Base-by-base conservation (phyloP, 1,139 yeast genomes). In the Candida sp. region DNA sequence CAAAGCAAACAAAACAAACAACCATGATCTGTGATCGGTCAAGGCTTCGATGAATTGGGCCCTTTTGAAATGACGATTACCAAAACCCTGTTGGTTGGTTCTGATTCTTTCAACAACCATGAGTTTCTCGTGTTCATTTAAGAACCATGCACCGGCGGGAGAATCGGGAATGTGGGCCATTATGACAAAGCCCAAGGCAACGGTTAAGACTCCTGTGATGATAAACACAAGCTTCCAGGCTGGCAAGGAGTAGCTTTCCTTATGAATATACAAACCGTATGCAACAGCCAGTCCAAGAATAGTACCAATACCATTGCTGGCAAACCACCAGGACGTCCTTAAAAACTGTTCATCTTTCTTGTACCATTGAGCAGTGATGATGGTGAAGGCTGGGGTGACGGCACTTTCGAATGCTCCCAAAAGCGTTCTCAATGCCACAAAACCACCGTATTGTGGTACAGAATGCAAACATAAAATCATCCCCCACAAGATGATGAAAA, bases 351-450 rank as follows among this genome's bases (percentile, higher is more conserved):
- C 70, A 9, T 63, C 62, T 30, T 55, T 58, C 11, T 54, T 63
- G 41, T 62, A 70, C 62, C 66, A 72, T 47, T 67, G 70, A 12
- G 68, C 59, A 3, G 74, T 70, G 33, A 86, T 70, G 25, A 86
- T 75, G 31, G 85, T 80, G 57, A 83, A 80, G 0, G 86, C 85
- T 1, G 88, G 90, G 22, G 85, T 69, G 7, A 70, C 62, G 43
- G 82, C 73, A 45, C 81, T 73, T 62, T 86, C 91, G 43, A 83
- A 72, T 49, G 77, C 63, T 1, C 91, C 92, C 32, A 85, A 60
- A 17, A 71, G 50, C 1, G 69, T 63, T 53, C 76, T 60, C 46
- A 70, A 63, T 3, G 69, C 62, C 49, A 70, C 54, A 43, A 72
- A 69, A 1, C 75, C 76, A 42, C 66, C 61, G 49, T 65, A 68